phyloP scores from a whole-genome alignment of 768 basidiomycete species.

The Leccinum ochraceum region DNA sequence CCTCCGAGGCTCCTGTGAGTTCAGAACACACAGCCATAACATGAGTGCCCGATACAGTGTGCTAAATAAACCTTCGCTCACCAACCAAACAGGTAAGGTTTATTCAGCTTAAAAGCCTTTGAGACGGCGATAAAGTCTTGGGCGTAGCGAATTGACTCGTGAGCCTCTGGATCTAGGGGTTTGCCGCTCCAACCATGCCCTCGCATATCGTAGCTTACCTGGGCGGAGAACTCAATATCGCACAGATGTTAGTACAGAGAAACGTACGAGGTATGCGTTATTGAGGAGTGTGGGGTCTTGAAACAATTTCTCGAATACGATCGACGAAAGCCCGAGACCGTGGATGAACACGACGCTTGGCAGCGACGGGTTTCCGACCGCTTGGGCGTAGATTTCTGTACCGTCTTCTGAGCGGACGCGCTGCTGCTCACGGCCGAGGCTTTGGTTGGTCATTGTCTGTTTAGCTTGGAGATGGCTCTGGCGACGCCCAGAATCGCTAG shows the following conservation, averaged over 20 bases:
- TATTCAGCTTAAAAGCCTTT: background rate
- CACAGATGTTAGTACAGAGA: background rate
- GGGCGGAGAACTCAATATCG: background rate
- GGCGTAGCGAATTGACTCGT: conserved; percentile 10
- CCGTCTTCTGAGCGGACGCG: conserved; percentile 5
- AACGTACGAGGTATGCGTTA: background rate
- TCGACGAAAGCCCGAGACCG: background rate
- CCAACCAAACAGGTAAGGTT: background rate
- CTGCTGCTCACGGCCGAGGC: background rate
- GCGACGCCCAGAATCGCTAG: background rate
- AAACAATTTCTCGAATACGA: conserved; percentile 2
- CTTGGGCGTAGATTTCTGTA: conserved; percentile 10
- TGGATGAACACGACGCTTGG: background rate
- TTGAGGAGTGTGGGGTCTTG: conserved; percentile 6
- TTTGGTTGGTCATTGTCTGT: background rate
- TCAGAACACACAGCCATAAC: background rate
- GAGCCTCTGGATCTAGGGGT: background rate
- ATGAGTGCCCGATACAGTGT: background rate
- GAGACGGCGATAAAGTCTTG: conserved; percentile 8
- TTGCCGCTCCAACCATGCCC: conserved; percentile 5
- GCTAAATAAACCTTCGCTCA: background rate
- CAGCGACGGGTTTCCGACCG: conserved; percentile 1
- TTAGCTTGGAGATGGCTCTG: background rate
- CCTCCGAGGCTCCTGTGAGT: conserved; percentile 11
- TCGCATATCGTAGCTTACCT: conserved; percentile 13